Percentiles rank a stretch among this genome's conserved stretches.
phyloP scores from a whole-genome alignment of 2,329 filamentous ascomycete genomes.

The Colletotrichum phormii region DNA sequence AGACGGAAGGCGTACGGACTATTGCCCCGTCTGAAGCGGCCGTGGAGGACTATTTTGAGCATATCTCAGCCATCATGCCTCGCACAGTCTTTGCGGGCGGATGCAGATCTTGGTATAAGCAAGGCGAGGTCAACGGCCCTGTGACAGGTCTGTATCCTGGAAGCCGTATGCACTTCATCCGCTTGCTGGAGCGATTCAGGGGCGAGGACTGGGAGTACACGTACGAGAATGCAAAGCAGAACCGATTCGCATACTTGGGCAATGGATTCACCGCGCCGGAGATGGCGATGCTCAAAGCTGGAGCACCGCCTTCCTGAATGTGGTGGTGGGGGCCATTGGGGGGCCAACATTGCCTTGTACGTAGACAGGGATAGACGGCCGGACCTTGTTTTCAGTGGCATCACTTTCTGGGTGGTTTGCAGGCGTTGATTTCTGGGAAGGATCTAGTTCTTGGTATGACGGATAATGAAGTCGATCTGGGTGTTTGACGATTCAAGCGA shows the following conservation, averaged over 20 bases:
- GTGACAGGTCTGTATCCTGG: slow-evolving; percentile 64
- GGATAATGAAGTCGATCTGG: neutral
- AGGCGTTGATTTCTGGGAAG: slow-evolving; percentile 23
- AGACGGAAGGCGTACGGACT: slow-evolving; percentile 61
- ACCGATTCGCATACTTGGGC: slow-evolving; percentile 63
- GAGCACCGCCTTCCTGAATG: slow-evolving; percentile 5
- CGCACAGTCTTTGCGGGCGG: slow-evolving; percentile 61
- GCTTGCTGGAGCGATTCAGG: slow-evolving; percentile 62
- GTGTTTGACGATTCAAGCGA: neutral
- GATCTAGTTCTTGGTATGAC: neutral
- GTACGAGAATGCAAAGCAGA: slow-evolving; percentile 50
- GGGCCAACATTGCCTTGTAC: neutral
- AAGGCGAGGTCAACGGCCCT: slow-evolving; percentile 53
- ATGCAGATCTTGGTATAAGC: slow-evolving; percentile 65
- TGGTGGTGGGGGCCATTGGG: neutral
- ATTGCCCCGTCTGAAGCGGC: slow-evolving; percentile 58
- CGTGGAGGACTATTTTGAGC: slow-evolving; percentile 63
- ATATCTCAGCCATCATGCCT: slow-evolving; percentile 63
- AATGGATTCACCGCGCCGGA: slow-evolving; percentile 64
- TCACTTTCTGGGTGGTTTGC: slow-evolving; percentile 23
- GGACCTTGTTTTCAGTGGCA: neutral
- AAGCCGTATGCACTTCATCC: slow-evolving; percentile 63
- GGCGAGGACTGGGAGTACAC: slow-evolving; percentile 66
- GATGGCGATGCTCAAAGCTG: slow-evolving; percentile 37
- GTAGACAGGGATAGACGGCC: neutral